Conservation (phyloP, 1,284 basidiomycete genomes). For the Ustilago trichophora region DNA sequence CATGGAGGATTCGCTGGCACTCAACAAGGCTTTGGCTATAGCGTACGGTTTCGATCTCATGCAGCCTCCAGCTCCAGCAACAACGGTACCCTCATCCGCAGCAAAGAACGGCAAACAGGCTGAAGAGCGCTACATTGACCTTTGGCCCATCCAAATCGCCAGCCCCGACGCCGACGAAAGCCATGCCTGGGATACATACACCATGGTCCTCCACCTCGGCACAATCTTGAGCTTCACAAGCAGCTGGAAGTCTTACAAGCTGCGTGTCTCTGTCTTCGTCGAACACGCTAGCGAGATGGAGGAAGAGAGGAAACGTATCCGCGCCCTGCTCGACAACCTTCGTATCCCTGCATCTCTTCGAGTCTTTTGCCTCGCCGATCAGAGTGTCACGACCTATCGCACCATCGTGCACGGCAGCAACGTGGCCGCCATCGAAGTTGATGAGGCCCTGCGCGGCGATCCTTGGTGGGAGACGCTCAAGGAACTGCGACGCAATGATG, state of each 20-base stretch:
- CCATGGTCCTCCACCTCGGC: slow-evolving; percentile 65
- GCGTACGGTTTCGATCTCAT: slow-evolving; percentile 63
- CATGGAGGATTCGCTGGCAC: slow-evolving; percentile 65
- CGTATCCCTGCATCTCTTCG: slow-evolving; percentile 64
- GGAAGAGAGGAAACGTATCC: slow-evolving; percentile 58
- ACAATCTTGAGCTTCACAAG: slow-evolving; percentile 64
- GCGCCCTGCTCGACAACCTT: slow-evolving; percentile 62
- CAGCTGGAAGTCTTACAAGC: slow-evolving; percentile 63
- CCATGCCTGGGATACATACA: slow-evolving; percentile 66
- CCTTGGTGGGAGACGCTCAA: slow-evolving; percentile 65
- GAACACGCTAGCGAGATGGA: slow-evolving; percentile 60
- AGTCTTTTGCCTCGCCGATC: slow-evolving; percentile 59
- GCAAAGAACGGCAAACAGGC: slow-evolving; percentile 15
- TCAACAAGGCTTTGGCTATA: slow-evolving; percentile 64
- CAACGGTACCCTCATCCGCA: slow-evolving; percentile 3
- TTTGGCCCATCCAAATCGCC: slow-evolving; percentile 66
- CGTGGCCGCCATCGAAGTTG: slow-evolving; percentile 39
- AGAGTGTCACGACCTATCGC: slow-evolving; percentile 56
- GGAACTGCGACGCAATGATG: slow-evolving; percentile 56
- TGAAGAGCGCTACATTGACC: slow-evolving; percentile 58
- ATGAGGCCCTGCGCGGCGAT: slow-evolving; percentile 54
- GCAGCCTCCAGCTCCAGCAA: slow-evolving; percentile 45
- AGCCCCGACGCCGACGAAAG: slow-evolving; percentile 51
- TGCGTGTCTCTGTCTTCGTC: slow-evolving; percentile 65
- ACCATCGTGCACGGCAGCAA: slow-evolving; percentile 60